Conservation (phyloP, 805 yeast genomes). For the Myxozyma lipomycoides region DNA sequence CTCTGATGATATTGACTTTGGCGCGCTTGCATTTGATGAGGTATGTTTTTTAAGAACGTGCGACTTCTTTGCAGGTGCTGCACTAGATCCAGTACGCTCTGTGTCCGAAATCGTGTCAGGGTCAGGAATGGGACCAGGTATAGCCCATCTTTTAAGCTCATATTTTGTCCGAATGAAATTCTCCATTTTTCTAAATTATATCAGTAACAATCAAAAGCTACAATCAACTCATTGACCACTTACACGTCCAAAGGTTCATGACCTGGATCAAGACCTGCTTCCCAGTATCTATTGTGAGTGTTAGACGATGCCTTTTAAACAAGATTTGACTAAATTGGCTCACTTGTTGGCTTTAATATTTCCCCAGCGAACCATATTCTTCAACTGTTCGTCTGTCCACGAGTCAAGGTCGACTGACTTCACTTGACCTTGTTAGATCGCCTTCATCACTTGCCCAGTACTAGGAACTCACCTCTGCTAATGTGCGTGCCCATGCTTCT, state of each 20-base stretch:
- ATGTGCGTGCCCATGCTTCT: conserved; percentile 95
- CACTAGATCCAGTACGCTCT: conserved; percentile 9
- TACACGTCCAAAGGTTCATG: conserved; percentile 69
- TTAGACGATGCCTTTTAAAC: neutral
- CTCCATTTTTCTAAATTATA: conserved; percentile 58
- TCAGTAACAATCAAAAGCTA: neutral
- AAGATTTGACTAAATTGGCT: conserved; percentile 1
- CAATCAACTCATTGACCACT: conserved; percentile 3
- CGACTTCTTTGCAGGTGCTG: conserved; percentile 13
- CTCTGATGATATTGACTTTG: conserved; percentile 22
- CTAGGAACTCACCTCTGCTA: conserved; percentile 45
- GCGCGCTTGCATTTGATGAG: conserved; percentile 1
- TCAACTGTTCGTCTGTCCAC: conserved; percentile 92
- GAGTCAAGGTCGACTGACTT: conserved; percentile 92
- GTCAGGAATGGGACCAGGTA: conserved; percentile 51
- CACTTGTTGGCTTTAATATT: conserved; percentile 65
- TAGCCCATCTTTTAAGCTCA: conserved; percentile 83
- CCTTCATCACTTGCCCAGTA: too few relatives aligned
- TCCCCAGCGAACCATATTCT: conserved; percentile 80
- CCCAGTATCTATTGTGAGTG: conserved; percentile 56
- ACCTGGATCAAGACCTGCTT: conserved; percentile 61
- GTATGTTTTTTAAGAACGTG: conserved; percentile 2
- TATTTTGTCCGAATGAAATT: conserved; percentile 90
- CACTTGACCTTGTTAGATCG: conserved; percentile 45
- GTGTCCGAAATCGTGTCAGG: conserved; percentile 40